phyloP scores from a whole-genome alignment of 2,329 filamentous ascomycete genomes.

The Penicillium sclerotigenum region DNA sequence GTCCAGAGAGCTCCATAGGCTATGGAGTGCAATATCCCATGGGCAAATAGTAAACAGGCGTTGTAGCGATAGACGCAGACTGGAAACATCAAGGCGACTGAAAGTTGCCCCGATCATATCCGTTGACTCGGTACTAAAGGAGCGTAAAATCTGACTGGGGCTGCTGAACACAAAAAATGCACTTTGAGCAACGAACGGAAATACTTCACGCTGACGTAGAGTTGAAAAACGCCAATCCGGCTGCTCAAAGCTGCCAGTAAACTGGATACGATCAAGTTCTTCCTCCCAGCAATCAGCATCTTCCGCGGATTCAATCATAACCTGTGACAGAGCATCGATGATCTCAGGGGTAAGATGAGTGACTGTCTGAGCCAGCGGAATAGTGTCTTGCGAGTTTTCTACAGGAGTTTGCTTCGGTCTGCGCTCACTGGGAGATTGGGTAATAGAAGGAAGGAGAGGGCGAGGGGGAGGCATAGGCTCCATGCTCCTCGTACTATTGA shows the following conservation, averaged over 20 bases:
- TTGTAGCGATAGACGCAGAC: conserved; percentile 34
- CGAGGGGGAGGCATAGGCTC: background rate
- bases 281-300: conserved; percentile 40
- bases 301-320: conserved; percentile 37
- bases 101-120: background rate
- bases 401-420: conserved; percentile 15
- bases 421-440: conserved; percentile 19
- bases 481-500: conserved; percentile 11
- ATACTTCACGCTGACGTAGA: conserved; percentile 36
- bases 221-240: conserved; percentile 40
- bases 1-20: conserved; percentile 42
- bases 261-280: conserved; percentile 38
- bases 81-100: conserved; percentile 28
- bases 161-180: conserved; percentile 45
- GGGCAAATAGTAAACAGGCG: conserved; percentile 39
- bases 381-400: conserved; percentile 9
- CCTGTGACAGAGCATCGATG: conserved; percentile 35
- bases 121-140: conserved; percentile 33
- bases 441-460: conserved; percentile 13
- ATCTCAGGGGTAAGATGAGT: conserved; percentile 39
- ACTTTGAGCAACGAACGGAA: conserved; percentile 45
- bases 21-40: conserved; percentile 42
- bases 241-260: conserved; percentile 36
- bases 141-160: conserved; percentile 40
- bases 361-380: conserved; percentile 31